Evolutionary conservation across 352 stramenopile species (phyloP), one percentile per base, ranked within the genome.

Genomic region (Phytopythium mirpurense): DNA sequence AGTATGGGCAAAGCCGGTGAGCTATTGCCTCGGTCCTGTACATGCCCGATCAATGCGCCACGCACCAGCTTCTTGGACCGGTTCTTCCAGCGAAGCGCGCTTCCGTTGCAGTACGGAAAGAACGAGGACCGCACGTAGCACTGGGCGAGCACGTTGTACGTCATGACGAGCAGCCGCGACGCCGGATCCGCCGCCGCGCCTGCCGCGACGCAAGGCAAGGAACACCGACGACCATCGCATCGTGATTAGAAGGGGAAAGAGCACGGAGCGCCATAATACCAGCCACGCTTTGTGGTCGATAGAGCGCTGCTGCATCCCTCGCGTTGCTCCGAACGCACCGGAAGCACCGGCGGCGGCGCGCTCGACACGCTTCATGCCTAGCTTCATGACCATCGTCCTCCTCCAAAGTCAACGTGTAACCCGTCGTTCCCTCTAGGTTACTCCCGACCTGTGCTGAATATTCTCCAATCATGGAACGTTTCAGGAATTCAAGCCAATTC

Each of bases 91-190:
- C 68, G 65, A 46, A 93, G 52, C 43, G 70, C 60, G 23, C 64
- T 69, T 14, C 71, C 57, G 19, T 72, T 68, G 67, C 83, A 93
- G 56, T 93, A 92, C 40, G 83, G 83, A 55, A 93, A 93, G 67
- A 74, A 90, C 34, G 48, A 77, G 31, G 83, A 93, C 37, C 74
- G 69, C 46, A 92, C 70, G 59, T 91, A 94, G 61, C 69, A 84
- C 56, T 94, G 83, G 31, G 83, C 83, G 31, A 94, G 64, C 44
- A 92, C 83, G 50, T 94, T 94, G 65, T 91, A 94, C 59, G 81
- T 91, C 82, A 94, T 91, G n/a, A 94, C 76, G 2, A 62, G 48
- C 54, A 90, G 64, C 45, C 29, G 19, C n/a, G n/a, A 27, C 29
- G 29, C 46, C 10, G 63, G 70, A n/a, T 76, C 69, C 31, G 46